Evolutionary conservation across 2,329 filamentous ascomycete genomes (phyloP).

Genomic region (Scytalidium lignicola): DNA sequence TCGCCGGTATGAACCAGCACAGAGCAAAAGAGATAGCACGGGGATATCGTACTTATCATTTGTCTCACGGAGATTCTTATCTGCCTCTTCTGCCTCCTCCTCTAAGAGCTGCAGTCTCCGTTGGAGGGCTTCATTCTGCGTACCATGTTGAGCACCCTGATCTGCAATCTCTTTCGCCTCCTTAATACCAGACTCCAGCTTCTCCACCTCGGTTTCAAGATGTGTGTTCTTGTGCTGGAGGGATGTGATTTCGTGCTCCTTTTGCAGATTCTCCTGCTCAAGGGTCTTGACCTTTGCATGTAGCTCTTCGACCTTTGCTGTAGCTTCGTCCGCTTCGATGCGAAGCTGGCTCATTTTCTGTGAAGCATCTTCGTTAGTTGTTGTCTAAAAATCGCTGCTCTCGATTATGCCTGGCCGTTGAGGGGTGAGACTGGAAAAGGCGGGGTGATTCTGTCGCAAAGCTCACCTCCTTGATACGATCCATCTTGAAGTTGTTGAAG

Average conservation of each 20-base stretch:
- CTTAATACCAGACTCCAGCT: conserved; percentile 78
- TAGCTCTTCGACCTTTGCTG: conserved; percentile 79
- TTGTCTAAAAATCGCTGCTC: conserved; percentile 6
- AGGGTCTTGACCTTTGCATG: conserved; percentile 80
- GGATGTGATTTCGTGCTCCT: conserved; percentile 98
- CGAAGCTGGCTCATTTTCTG: conserved; percentile 96
- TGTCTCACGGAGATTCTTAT: conserved; percentile 92
- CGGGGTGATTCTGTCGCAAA: conserved; percentile 21
- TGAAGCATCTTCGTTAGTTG: background rate
- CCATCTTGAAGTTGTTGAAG: conserved; percentile 52
- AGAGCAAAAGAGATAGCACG: background rate
- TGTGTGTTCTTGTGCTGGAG: conserved; percentile 92
- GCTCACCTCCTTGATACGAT: conserved; percentile 86
- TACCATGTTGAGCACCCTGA: conserved; percentile 75
- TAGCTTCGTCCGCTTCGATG: conserved; percentile 83
- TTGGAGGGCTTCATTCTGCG: conserved; percentile 86
- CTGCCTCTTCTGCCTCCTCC: conserved; percentile 94
- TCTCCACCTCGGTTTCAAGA: conserved; percentile 87
- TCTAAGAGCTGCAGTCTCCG: conserved; percentile 92
- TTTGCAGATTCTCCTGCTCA: conserved; percentile 91
- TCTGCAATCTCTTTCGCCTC: conserved; percentile 83
- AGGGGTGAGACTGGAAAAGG: conserved; percentile 19
- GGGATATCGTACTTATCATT: conserved; percentile 82
- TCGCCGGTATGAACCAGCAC: conserved; percentile 2
- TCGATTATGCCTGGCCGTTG: conserved; percentile 2